These are phyloP conservation scores for Melampsora larici-populina DNA, from an alignment of 1,284 basidiomycete genomes.

Conservation along the genomic window DNA sequence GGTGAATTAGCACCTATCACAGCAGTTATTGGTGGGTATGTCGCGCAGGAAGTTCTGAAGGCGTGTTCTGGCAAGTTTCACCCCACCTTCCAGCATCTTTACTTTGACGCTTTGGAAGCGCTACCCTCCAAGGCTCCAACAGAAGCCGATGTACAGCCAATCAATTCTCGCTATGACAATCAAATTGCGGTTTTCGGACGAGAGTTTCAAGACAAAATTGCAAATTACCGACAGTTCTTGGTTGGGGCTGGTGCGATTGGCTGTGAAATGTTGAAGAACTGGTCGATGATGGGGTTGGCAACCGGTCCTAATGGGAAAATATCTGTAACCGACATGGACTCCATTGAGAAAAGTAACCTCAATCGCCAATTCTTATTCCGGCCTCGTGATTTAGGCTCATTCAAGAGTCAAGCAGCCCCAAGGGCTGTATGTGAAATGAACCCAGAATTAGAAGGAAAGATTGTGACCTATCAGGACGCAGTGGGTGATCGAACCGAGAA, in stretches of 20 bases:
- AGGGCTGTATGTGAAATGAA: constrained; percentile 95
- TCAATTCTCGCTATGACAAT: constrained; percentile 76
- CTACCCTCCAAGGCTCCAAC: constrained; percentile 64
- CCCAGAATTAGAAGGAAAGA: constrained; percentile 82
- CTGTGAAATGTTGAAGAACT: constrained; percentile 99
- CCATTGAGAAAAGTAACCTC: constrained; percentile 98
- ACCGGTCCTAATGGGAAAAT: constrained; percentile 76
- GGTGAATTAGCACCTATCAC: constrained; percentile 90
- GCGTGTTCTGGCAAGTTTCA: constrained; percentile 98
- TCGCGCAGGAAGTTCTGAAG: constrained; percentile 96
- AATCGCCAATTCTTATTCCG: constrained; percentile 99
- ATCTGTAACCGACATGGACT: constrained; percentile 95
- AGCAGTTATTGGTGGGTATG: constrained; percentile 94
- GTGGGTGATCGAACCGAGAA: constrained; percentile 87
- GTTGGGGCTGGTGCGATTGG: constrained; percentile 98
- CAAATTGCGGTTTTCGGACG: constrained; percentile 96
- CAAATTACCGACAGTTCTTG: constrained; percentile 87
- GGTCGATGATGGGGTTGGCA: constrained; percentile 98
- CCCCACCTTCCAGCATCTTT: constrained; percentile 90
- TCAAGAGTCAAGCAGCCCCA: constrained; percentile 95
- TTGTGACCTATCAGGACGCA: constrained; percentile 83
- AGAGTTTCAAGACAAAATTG: constrained; percentile 87
- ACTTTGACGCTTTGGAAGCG: constrained; percentile 97
- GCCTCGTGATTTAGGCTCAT: constrained; percentile 91
- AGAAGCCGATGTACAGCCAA: constrained; percentile 80